phyloP scores from a whole-genome alignment of 257 asterid genomes.

The Gynochthodes officinalis region DNA sequence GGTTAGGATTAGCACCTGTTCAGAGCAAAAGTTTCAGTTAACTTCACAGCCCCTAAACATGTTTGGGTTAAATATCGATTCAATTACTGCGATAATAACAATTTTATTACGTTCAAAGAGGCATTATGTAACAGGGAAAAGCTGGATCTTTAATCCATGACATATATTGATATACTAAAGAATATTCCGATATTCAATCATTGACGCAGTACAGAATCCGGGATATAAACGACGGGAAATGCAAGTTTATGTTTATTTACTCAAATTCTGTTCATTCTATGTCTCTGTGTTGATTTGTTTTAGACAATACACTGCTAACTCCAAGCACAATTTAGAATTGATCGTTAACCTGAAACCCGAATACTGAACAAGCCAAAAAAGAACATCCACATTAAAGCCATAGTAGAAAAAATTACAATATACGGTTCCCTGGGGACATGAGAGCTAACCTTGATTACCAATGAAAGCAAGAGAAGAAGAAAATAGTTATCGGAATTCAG shows the following conservation, averaged over 20 bases:
- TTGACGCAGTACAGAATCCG: background rate
- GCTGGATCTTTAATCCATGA: background rate
- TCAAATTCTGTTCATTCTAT: background rate
- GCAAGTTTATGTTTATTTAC: no score
- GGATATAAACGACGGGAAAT: no score
- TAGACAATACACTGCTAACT: background rate
- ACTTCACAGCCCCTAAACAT: background rate
- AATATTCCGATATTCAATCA: background rate
- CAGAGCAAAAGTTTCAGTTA: background rate
- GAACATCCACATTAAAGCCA: background rate
- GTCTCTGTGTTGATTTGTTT: background rate
- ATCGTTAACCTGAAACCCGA: background rate
- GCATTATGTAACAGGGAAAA: background rate
- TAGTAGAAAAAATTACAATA: background rate
- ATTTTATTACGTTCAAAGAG: background rate
- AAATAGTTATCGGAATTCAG: slow-evolving; percentile 1
- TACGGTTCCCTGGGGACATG: background rate
- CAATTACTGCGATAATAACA: background rate
- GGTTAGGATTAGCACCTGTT: slow-evolving; percentile 13
- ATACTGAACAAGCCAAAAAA: background rate
- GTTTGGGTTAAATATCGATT: no score
- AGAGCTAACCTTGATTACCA: background rate
- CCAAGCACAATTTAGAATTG: background rate
- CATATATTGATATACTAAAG: background rate
- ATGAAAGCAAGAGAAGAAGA: background rate